These are phyloP conservation scores for Steccherinum ochraceum DNA, from an alignment of 768 basidiomycete species.

Conservation along the genomic window DNA sequence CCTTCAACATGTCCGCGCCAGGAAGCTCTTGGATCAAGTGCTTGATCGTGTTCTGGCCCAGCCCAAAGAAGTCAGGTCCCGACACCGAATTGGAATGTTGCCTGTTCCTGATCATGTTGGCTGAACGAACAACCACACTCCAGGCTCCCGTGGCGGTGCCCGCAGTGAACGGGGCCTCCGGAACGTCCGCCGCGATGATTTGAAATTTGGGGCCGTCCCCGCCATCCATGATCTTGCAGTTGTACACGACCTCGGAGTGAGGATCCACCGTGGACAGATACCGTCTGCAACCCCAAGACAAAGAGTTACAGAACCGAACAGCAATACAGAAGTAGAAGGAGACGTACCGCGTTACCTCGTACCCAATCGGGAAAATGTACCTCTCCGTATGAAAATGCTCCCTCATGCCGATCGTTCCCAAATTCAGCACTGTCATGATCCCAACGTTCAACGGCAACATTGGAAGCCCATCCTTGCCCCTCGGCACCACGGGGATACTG, in stretches of 20 bases:
- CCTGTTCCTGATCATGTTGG: conserved; percentile 73
- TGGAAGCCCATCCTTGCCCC: conserved; percentile 64
- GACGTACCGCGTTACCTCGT: conserved; percentile 1
- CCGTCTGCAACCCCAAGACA: conserved; percentile 38
- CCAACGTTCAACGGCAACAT: conserved; percentile 77
- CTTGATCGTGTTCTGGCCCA: conserved; percentile 85
- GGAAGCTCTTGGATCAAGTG: conserved; percentile 84
- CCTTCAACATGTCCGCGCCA: conserved; percentile 60
- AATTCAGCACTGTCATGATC: conserved; percentile 74
- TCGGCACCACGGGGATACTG: conserved; percentile 73
- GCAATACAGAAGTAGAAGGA: conserved; percentile 4
- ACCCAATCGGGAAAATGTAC: conserved; percentile 65
- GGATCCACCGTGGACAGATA: conserved; percentile 75
- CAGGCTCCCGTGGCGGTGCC: conserved; percentile 88
- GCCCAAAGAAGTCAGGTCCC: conserved; percentile 83
- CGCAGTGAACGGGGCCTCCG: conserved; percentile 68
- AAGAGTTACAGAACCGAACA: conserved; percentile 1
- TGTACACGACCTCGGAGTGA: conserved; percentile 61
- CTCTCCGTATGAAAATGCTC: conserved; percentile 85
- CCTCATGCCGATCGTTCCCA: conserved; percentile 74
- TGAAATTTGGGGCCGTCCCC: conserved; percentile 85
- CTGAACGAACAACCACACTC: conserved; percentile 77
- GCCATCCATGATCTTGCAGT: conserved; percentile 79
- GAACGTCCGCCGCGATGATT: conserved; percentile 67
- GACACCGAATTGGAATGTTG: conserved; percentile 86